Percentiles rank a stretch among this genome's conserved stretches.
Conservation (phyloP, 2,329 filamentous ascomycete genomes). For the Rachicladosporium sp. region DNA sequence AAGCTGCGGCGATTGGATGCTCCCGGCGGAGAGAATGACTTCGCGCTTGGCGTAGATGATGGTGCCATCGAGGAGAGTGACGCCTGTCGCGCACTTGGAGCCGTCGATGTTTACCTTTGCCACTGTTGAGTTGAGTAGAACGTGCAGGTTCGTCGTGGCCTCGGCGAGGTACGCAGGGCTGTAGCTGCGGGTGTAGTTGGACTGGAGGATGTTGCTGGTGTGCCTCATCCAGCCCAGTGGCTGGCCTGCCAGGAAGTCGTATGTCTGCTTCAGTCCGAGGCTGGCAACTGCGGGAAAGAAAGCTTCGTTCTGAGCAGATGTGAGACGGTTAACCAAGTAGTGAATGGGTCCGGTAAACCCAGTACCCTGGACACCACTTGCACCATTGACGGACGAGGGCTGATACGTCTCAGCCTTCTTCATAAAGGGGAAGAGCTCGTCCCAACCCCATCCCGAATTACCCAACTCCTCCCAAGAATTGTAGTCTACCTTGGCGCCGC, state of each 20-base stretch:
- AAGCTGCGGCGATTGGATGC: slow-evolving; percentile 44
- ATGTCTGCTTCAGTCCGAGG: slow-evolving; percentile 30
- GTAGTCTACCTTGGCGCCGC: slow-evolving; percentile 19
- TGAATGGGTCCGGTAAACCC: slow-evolving; percentile 22
- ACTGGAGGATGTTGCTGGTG: slow-evolving; percentile 37
- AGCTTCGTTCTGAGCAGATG: slow-evolving; percentile 30
- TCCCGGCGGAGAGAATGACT: slow-evolving; percentile 42
- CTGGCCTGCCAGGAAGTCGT: slow-evolving; percentile 38
- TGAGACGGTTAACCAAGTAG: slow-evolving; percentile 30
- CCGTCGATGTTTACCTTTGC: slow-evolving; percentile 26
- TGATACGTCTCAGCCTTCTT: slow-evolving; percentile 22
- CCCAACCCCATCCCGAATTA: slow-evolving; percentile 28
- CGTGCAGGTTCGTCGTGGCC: slow-evolving; percentile 31
- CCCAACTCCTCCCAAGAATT: slow-evolving; percentile 25
- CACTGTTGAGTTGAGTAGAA: slow-evolving; percentile 27
- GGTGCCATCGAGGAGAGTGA: slow-evolving; percentile 21
- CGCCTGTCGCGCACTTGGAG: slow-evolving; percentile 18
- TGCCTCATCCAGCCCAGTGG: slow-evolving; percentile 40
- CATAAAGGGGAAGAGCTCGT: slow-evolving; percentile 22
- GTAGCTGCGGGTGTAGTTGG: slow-evolving; percentile 39
- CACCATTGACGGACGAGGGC: slow-evolving; percentile 3
- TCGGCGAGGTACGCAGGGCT: slow-evolving; percentile 31
- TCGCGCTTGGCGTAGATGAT: slow-evolving; percentile 30
- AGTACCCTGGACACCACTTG: slow-evolving; percentile 11
- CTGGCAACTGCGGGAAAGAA: slow-evolving; percentile 37